phyloP scores from a whole-genome alignment of 768 basidiomycete genomes.

The Tricholoma terreum region DNA sequence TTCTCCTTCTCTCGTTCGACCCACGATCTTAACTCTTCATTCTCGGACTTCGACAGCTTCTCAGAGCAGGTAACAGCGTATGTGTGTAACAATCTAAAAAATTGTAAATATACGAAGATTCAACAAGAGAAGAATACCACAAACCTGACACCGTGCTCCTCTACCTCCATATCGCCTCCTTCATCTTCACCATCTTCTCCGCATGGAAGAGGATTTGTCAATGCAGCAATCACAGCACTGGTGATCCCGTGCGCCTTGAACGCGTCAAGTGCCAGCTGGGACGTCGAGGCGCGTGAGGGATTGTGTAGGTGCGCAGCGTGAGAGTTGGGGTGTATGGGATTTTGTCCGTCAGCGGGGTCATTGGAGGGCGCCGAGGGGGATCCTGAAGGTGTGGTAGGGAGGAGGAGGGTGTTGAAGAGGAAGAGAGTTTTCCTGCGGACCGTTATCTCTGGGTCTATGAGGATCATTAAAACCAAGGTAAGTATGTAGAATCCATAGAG shows the following conservation, averaged over 20 bases:
- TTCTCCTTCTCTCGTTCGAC: background rate
- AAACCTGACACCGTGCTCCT: constrained; percentile 62
- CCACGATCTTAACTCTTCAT: background rate
- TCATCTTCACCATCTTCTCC: constrained; percentile 65
- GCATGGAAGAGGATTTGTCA: constrained; percentile 56
- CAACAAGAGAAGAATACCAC: background rate
- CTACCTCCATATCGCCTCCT: constrained; percentile 57
- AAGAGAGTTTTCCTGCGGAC: constrained; percentile 80
- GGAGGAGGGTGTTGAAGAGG: constrained; percentile 68
- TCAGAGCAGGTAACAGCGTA: constrained; percentile 32
- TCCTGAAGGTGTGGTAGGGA: constrained; percentile 36
- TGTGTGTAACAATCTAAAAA: constrained; percentile 47
- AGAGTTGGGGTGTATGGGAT: constrained; percentile 65
- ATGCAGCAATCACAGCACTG: constrained; percentile 46
- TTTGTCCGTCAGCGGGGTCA: constrained; percentile 14
- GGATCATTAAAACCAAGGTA: background rate
- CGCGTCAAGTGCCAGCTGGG: constrained; percentile 44
- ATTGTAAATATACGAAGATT: background rate
- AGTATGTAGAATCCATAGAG: too few relatives aligned
- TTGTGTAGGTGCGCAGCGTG: constrained; percentile 62
- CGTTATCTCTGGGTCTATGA: constrained; percentile 75
- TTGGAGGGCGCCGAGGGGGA: constrained; percentile 18
- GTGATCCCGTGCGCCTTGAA: constrained; percentile 46
- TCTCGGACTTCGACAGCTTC: background rate
- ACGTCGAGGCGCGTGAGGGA: constrained; percentile 54